These are phyloP conservation scores for Centrapalus pauciflorus DNA, from an alignment of 129 eudicot species.

Conservation along the genomic window DNA sequence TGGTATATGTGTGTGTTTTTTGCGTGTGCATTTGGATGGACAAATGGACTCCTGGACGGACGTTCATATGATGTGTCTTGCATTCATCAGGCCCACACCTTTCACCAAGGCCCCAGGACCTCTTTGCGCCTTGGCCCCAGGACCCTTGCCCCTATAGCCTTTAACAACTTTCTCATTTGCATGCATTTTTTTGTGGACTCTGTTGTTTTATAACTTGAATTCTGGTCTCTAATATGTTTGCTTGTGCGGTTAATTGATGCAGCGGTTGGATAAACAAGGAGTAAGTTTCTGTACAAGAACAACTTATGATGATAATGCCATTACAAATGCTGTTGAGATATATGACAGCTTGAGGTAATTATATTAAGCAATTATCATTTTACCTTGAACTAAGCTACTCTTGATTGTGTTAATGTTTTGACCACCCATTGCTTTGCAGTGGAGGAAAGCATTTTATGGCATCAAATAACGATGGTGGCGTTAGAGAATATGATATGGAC, in stretches of 20 bases:
- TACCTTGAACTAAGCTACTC: not conserved
- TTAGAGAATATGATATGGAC: conserved; percentile 89
- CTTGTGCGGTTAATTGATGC: conserved; percentile 22
- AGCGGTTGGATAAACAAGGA: conserved; percentile 73
- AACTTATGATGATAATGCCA: conserved; percentile 81
- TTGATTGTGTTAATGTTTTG: not conserved
- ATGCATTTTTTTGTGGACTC: not conserved
- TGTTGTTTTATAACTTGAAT: not conserved
- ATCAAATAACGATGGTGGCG: conserved; percentile 81
- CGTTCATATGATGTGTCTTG: too few species aligned
- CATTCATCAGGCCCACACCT: too few species aligned
- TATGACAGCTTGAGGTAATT: conserved; percentile 57
- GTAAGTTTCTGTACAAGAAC: conserved; percentile 81
- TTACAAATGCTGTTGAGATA: conserved; percentile 86
- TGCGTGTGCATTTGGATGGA: too few species aligned
- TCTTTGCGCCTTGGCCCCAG: too few species aligned
- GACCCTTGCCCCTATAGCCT: too few species aligned
- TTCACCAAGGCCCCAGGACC: too few species aligned
- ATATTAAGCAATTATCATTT: not conserved
- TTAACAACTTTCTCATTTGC: not conserved
- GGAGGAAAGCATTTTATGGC: conserved; percentile 73
- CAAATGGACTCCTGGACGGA: too few species aligned
- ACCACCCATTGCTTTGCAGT: conserved; percentile 27
- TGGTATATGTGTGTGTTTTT: too few species aligned
- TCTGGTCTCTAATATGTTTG: conserved; percentile 2